A percentile compares a stretch with the other conserved stretches of the same genome.
Conservation (phyloP, 2,329 filamentous ascomycete species). For the Dryadomyces sulphureus region DNA sequence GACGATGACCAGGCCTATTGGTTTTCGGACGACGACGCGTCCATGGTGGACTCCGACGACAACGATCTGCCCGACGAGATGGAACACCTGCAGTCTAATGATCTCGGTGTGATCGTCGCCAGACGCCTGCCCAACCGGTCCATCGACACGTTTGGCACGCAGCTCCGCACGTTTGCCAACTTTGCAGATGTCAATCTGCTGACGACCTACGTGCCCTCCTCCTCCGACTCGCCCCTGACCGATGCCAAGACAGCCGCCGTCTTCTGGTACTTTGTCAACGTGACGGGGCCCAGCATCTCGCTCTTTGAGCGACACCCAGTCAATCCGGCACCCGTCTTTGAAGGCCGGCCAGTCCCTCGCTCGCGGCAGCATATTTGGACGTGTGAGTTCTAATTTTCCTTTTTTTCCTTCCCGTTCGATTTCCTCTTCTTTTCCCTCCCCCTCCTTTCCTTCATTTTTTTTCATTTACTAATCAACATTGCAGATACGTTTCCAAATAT, state of each 20-base stretch:
- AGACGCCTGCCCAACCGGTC: conserved; percentile 19
- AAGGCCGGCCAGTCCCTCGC: conserved; percentile 43
- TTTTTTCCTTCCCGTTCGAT: conserved; percentile 10
- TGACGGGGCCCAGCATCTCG: conserved; percentile 74
- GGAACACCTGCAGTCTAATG: conserved; percentile 20
- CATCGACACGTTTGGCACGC: conserved; percentile 27
- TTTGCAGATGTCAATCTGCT: conserved; percentile 36
- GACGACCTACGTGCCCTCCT: conserved; percentile 51
- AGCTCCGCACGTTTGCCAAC: conserved; percentile 32
- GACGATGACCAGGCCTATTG: conserved; percentile 26
- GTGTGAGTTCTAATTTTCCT: conserved; percentile 35
- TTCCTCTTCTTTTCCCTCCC: conserved; percentile 5
- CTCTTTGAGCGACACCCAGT: conserved; percentile 73
- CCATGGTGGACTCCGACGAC: conserved; percentile 46
- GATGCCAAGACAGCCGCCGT: conserved; percentile 68
- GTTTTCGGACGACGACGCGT: conserved; percentile 45
- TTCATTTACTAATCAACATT: conserved; percentile 12
- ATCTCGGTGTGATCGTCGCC: conserved; percentile 24
- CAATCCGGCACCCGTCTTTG: conserved; percentile 54
- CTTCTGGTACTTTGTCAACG: conserved; percentile 84
- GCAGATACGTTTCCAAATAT: conserved; percentile 68
- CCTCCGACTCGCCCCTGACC: conserved; percentile 56
- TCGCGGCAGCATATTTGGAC: conserved; percentile 53
- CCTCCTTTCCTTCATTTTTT: background rate
- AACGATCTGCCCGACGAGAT: conserved; percentile 28